Base-by-base conservation (phyloP, 2,329 filamentous ascomycete species). In the Triangularia verruculosa region DNA sequence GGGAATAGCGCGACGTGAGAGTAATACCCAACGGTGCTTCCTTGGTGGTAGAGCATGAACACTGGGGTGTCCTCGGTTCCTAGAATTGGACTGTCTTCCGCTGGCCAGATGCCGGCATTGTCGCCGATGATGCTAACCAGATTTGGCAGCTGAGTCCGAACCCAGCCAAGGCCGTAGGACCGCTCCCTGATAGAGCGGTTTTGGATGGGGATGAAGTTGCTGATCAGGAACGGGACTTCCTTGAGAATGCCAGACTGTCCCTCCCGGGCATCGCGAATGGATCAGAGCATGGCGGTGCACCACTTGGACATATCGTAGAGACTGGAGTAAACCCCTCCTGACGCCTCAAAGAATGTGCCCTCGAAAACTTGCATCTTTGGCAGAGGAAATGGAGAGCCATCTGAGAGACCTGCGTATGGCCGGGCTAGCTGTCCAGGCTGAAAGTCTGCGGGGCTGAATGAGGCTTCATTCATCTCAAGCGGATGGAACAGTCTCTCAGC, bases 271-370 rank as follows among this genome's bases (percentile, higher is more conserved):
- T 6, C n/a, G n/a, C 52, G n/a, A 15, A 25, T 27, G 39, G 64
- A 57, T 11, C 27, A 6, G 17, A 65, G 57, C 9, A 59, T 54
- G 2, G 53, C 57, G 2, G n/a, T 27, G 8, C 52, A 57, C 61
- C 57, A 65, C 17, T 52, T 32, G 3, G 61, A 17, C 7, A 65
- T n/a, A 17, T 65, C 64, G 15, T 61, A 32, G 4, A 58, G 32
- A 27, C n/a, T 65, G 13, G 64, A 65, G 32, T 57, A 63, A 1
- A 65, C 28, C 5, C 64, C 64, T 11, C 57, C 61, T 17, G 64
- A 15, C 9, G 64, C 43, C 32, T 65, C 57, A 25, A 65, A 64
- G 20, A 65, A 55, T 7, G 34, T 65, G 20, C 58, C 27, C 12
- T 64, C 15, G 32, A 65, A 65, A 6, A 51, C 20, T 1, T 32